These are phyloP conservation scores for Aspergillus pseudoviridinutans DNA, from an alignment of 2,329 filamentous ascomycete species.

Conservation along the genomic window DNA sequence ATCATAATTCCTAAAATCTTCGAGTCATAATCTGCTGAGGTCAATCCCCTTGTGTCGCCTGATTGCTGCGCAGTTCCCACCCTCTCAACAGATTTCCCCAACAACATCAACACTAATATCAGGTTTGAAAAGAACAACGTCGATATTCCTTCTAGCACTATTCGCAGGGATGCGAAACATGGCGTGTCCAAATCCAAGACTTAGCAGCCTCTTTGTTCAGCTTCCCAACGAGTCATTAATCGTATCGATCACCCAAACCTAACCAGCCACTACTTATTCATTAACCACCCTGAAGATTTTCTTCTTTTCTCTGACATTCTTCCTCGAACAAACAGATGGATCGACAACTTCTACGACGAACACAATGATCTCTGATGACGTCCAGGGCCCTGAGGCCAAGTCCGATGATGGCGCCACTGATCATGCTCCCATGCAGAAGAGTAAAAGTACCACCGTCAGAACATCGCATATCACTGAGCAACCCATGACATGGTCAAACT, in stretches of 20 bases:
- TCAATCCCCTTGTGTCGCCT: background rate
- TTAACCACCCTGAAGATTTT: background rate
- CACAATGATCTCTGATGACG: background rate
- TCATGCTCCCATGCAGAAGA: background rate
- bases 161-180: background rate
- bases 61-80: background rate
- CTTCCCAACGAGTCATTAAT: background rate
- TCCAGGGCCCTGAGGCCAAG: background rate
- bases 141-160: background rate
- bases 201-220: background rate
- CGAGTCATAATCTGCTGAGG: background rate
- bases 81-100: background rate
- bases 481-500: slow-evolving; percentile 73
- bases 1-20: background rate
- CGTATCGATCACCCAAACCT: background rate
- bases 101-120: background rate
- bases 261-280: background rate
- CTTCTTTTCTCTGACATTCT: background rate
- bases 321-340: background rate
- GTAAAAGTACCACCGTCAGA: slow-evolving; percentile 35
- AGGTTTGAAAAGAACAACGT: background rate
- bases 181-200: background rate
- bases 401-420: background rate
- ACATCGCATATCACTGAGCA: slow-evolving; percentile 78
- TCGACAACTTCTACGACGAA: background rate